phyloP scores from a whole-genome alignment of 768 basidiomycete genomes.

The Phanerodontia chrysosporium region DNA sequence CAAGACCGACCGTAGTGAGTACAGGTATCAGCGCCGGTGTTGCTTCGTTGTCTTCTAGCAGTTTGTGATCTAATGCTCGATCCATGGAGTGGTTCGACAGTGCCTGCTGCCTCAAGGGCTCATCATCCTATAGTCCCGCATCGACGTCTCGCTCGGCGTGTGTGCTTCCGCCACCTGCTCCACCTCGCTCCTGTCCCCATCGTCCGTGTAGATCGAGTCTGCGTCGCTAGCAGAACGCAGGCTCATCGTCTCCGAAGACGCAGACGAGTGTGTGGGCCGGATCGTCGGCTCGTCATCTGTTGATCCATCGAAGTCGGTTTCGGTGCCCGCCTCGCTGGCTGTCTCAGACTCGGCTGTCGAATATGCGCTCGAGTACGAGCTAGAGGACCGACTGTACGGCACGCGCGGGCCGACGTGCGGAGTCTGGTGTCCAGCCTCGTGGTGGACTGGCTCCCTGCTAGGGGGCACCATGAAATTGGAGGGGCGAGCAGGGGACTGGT shows the following conservation, averaged over 20 bases:
- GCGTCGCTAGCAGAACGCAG: constrained; percentile 29
- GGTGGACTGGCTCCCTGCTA: constrained; percentile 2
- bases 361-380: constrained; percentile 13
- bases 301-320: constrained; percentile 51
- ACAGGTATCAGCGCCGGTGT: constrained; percentile 10
- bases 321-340: constrained; percentile 33
- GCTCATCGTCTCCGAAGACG: constrained; percentile 33
- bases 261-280: constrained; percentile 42
- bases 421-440: constrained; percentile 6
- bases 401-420: constrained; percentile 15
- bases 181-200: constrained; percentile 28
- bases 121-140: constrained; percentile 15
- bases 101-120: constrained; percentile 13
- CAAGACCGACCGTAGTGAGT: constrained; percentile 11
- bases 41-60: constrained; percentile 6
- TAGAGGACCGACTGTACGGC: constrained; percentile 16
- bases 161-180: constrained; percentile 6
- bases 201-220: constrained; percentile 27
- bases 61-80: constrained; percentile 4
- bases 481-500: constrained; percentile 29
- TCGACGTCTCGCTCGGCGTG: constrained; percentile 5
- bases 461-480: constrained; percentile 39
- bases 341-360: constrained; percentile 19
- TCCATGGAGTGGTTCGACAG: constrained; percentile 1
- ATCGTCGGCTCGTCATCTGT: constrained; percentile 87